A percentile compares a stretch with the other conserved stretches of the same genome.
Conservation (phyloP, 2,329 filamentous ascomycete genomes). For the Xenoacremonium recifei region DNA sequence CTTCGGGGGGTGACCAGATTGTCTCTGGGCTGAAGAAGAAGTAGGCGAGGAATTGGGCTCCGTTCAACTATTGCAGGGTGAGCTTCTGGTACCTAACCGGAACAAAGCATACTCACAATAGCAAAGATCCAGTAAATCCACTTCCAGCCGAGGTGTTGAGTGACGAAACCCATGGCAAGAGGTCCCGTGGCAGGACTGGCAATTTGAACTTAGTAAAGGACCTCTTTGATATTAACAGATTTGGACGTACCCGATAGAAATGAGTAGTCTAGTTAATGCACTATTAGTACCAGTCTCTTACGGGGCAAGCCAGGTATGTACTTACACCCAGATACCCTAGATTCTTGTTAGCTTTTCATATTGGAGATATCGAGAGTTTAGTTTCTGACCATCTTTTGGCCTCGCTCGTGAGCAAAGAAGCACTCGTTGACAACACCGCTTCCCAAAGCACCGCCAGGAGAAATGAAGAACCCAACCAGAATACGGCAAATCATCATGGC, state of each 20-base stretch:
- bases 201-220: no score
- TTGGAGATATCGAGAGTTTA: neutral
- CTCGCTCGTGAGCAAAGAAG: neutral
- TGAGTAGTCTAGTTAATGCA: neutral
- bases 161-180: neutral
- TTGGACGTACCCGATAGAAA: neutral
- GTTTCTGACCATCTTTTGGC: neutral
- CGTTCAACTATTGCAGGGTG: neutral
- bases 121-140: neutral
- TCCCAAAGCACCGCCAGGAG: neutral
- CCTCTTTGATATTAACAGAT: no score
- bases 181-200: neutral
- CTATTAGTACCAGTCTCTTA: no score
- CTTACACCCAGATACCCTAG: neutral
- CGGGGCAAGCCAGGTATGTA: no score
- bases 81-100: neutral
- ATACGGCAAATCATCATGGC: neutral
- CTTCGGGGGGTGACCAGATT: neutral
- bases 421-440: neutral
- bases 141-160: neutral
- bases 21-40: neutral
- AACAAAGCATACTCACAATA: neutral
- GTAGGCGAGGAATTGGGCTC: neutral
- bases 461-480: neutral
- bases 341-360: neutral